Evolutionary conservation across 768 basidiomycete species (phyloP).

Genomic region (Pulveroboletus sp.): DNA sequence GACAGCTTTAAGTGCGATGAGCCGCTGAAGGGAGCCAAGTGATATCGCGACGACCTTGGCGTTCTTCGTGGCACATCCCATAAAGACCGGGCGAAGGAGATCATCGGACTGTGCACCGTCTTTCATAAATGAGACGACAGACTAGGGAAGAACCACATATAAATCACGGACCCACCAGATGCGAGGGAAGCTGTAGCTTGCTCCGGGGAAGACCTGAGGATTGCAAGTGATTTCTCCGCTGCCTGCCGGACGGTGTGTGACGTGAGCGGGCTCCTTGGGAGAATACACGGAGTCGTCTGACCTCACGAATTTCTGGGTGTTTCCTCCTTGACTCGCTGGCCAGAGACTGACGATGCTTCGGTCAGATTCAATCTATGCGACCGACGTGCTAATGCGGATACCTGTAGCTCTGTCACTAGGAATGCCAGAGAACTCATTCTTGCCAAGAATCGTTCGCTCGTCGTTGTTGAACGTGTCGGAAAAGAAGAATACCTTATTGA

Average conservation of each 20-base stretch:
- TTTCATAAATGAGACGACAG: slow-evolving; percentile 28
- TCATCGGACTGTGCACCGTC: slow-evolving; percentile 79
- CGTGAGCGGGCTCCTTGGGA: slow-evolving; percentile 6
- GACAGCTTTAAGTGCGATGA: slow-evolving; percentile 84
- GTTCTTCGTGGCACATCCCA: slow-evolving; percentile 91
- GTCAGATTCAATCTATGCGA: neutral
- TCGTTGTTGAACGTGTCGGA: neutral
- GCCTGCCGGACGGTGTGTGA: slow-evolving; percentile 42
- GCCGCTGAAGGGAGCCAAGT: slow-evolving; percentile 83
- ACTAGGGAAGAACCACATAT: neutral
- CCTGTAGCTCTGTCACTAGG: slow-evolving; percentile 72
- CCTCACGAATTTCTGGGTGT: slow-evolving; percentile 92
- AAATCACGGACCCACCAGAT: slow-evolving; percentile 52
- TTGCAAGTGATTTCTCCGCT: slow-evolving; percentile 80
- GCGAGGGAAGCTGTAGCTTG: slow-evolving; percentile 68
- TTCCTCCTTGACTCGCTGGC: slow-evolving; percentile 85
- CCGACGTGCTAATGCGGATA: slow-evolving; percentile 19
- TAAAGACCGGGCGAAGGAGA: slow-evolving; percentile 82
- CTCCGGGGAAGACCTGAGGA: slow-evolving; percentile 78
- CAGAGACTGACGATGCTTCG: slow-evolving; percentile 53
- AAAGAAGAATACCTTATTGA: neutral
- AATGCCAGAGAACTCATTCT: slow-evolving; percentile 67
- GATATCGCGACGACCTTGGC: slow-evolving; percentile 93
- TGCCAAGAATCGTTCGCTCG: neutral
- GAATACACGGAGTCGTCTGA: slow-evolving; percentile 28